Conservation (phyloP, 805 yeast genomes). For the Martiniozyma abietophila region DNA sequence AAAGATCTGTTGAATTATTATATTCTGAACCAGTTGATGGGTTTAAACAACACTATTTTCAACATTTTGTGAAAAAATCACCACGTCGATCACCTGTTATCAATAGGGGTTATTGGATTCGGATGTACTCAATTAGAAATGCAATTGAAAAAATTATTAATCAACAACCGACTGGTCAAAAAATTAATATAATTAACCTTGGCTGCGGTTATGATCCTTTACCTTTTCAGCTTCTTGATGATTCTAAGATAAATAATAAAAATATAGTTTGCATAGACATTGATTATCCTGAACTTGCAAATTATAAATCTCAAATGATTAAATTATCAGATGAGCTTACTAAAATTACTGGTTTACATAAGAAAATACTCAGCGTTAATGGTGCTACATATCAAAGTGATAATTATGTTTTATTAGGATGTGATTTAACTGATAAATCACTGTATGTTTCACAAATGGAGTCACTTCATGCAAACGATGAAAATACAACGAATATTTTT, state of each 20-base stretch:
- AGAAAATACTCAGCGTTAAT: slow-evolving; percentile 5
- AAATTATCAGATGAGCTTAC: slow-evolving; percentile 36
- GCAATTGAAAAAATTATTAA: slow-evolving; percentile 39
- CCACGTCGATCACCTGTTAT: slow-evolving; percentile 71
- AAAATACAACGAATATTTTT: slow-evolving; percentile 41
- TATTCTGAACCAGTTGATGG: slow-evolving; percentile 29
- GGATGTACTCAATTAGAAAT: slow-evolving; percentile 60
- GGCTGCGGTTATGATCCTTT: slow-evolving; percentile 75
- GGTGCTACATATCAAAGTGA: slow-evolving; percentile 29
- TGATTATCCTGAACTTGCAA: slow-evolving; percentile 64
- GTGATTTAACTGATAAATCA: slow-evolving; percentile 47
- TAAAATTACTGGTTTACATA: slow-evolving; percentile 33
- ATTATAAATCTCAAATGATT: slow-evolving; percentile 46
- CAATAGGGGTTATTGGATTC: slow-evolving; percentile 75
- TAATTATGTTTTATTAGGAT: slow-evolving; percentile 51
- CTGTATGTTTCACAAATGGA: slow-evolving; percentile 29
- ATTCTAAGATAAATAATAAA: slow-evolving; percentile 10
- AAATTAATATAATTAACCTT: slow-evolving; percentile 43
- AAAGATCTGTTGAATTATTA: slow-evolving; percentile 65
- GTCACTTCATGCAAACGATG: slow-evolving; percentile 17
- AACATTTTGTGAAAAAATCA: slow-evolving; percentile 55
- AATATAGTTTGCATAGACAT: slow-evolving; percentile 51
- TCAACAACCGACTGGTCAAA: slow-evolving; percentile 14
- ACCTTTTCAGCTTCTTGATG: slow-evolving; percentile 40
- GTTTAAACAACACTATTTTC: slow-evolving; percentile 37